Evolutionary conservation across 1,284 basidiomycete species (phyloP).

Genomic region (Agaricales sp.): DNA sequence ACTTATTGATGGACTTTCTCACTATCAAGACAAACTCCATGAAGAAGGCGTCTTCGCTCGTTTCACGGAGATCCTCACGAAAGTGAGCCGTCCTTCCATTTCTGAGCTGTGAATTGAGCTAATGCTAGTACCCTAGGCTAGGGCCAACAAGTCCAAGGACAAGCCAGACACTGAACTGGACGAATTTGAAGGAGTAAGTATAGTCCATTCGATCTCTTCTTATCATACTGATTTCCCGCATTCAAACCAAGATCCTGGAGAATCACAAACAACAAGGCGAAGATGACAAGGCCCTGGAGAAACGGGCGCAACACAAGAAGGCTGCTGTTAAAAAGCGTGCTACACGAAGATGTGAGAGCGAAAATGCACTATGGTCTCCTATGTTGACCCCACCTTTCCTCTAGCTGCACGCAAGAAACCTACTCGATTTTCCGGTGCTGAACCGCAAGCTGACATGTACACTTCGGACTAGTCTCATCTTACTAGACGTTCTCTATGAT

Average conservation of each 20-base stretch:
- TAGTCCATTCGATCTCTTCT: slow-evolving; percentile 6
- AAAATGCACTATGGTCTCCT: not conserved
- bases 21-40: slow-evolving; percentile 94
- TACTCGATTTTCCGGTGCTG: too few species aligned
- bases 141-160: slow-evolving; percentile 79
- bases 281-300: slow-evolving; percentile 85
- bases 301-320: slow-evolving; percentile 73
- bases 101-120: not conserved
- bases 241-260: slow-evolving; percentile 56
- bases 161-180: slow-evolving; percentile 85
- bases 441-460: too few species aligned
- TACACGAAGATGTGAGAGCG: not conserved
- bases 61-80: slow-evolving; percentile 84
- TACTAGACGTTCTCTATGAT: too few species aligned
- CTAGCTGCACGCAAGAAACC: not conserved
- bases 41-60: slow-evolving; percentile 76
- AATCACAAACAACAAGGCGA: slow-evolving; percentile 79
- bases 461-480: too few species aligned
- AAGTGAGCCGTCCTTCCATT: slow-evolving; percentile 27
- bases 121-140: slow-evolving; percentile 11
- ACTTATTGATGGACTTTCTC: slow-evolving; percentile 84
- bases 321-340: slow-evolving; percentile 16
- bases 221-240: slow-evolving; percentile 11
- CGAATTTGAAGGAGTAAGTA: slow-evolving; percentile 73
- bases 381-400: not conserved